Evolutionary conservation across 2,329 filamentous ascomycete genomes (phyloP).

Genomic region (Aspergillus brasiliensis): DNA sequence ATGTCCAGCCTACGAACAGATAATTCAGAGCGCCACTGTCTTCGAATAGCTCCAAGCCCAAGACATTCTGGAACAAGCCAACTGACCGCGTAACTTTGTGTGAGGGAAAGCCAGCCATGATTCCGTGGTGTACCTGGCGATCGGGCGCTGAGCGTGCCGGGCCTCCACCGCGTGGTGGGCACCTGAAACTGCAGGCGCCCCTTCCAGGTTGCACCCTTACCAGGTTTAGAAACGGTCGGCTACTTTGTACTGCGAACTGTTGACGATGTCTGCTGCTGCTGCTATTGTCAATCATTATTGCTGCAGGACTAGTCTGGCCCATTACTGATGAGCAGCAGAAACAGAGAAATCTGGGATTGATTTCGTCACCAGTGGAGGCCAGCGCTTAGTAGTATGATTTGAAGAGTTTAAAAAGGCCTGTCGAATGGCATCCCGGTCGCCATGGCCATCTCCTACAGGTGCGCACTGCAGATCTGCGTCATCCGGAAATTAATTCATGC

Average conservation of each 20-base stretch:
- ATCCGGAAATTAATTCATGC: constrained; percentile 18
- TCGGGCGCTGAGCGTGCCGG: constrained; percentile 3
- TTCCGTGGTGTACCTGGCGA: constrained; percentile 5
- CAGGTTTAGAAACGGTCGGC: background rate
- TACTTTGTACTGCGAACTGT: background rate
- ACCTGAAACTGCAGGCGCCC: constrained; percentile 6
- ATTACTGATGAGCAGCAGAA: background rate
- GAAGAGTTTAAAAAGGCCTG: background rate
- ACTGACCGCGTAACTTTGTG: background rate
- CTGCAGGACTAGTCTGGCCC: background rate
- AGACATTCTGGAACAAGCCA: constrained; percentile 5
- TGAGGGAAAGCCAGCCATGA: background rate
- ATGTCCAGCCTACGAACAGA: too few relatives aligned
- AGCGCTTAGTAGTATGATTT: background rate
- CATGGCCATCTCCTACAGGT: background rate
- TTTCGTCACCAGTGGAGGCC: background rate
- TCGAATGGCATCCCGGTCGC: background rate
- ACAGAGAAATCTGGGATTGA: background rate
- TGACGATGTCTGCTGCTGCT: background rate
- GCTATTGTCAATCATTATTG: background rate
- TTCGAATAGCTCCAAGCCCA: background rate
- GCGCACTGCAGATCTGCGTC: constrained; percentile 13
- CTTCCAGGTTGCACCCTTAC: background rate
- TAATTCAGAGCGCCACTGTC: too few relatives aligned
- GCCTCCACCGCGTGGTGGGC: constrained; percentile 2